Percentiles rank a stretch among this genome's conserved stretches.
Evolutionary conservation across 2,329 filamentous ascomycete genomes (phyloP).

Genomic region (Calonectria crousiana): DNA sequence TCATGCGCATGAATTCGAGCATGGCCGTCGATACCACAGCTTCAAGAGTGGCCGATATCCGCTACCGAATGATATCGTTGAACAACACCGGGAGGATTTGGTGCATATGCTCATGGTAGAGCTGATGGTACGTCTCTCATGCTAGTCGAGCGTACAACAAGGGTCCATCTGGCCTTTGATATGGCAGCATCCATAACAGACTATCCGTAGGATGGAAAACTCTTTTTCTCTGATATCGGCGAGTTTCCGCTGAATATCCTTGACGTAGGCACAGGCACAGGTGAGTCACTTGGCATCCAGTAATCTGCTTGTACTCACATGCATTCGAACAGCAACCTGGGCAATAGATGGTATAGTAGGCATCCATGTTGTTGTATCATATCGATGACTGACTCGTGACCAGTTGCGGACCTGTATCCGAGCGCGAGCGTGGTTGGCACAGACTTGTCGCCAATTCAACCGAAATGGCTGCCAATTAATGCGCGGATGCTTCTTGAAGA

Average conservation of each 20-base stretch:
- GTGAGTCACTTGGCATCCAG: conserved; percentile 40
- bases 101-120: conserved; percentile 61
- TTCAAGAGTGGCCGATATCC: conserved; percentile 59
- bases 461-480: conserved; percentile 67
- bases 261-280: conserved; percentile 64
- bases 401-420: conserved; percentile 58
- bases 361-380: neutral
- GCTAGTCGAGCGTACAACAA: neutral
- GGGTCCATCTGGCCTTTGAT: neutral
- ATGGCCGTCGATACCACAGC: conserved; percentile 57
- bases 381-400: conserved; percentile 19
- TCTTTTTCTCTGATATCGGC: conserved; percentile 56
- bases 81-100: conserved; percentile 60
- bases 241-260: conserved; percentile 57
- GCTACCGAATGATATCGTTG: conserved; percentile 59
- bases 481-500: conserved; percentile 74
- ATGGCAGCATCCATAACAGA: neutral
- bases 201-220: conserved; percentile 48
- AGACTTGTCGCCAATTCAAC: conserved; percentile 61
- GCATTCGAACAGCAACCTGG: conserved; percentile 57
- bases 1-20: conserved; percentile 49
- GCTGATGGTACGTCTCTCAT: conserved; percentile 47
- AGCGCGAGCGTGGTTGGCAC: conserved; percentile 55
- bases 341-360: conserved; percentile 59
- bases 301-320: conserved; percentile 19